Conservation (phyloP, 495 filamentous ascomycete genomes). For the Neurospora sp. region DNA sequence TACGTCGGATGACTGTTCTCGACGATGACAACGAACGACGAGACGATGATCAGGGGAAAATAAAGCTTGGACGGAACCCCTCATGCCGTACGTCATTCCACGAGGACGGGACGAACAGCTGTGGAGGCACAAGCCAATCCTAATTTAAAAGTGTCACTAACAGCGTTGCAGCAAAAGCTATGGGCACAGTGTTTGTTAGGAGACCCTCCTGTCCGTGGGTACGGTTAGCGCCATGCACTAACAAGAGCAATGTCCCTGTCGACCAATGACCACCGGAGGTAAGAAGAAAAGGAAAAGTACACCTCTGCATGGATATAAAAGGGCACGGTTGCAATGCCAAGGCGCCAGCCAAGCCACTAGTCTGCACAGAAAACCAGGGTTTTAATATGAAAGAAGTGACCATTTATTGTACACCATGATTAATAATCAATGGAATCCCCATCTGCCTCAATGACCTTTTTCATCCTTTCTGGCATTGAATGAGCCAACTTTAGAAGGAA, state of each 20-base stretch:
- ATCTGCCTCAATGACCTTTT: no score
- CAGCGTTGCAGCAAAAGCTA: not conserved
- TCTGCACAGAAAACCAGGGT: no score
- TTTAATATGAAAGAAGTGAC: no score
- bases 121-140: not conserved
- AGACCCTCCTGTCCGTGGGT: not conserved
- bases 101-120: not conserved
- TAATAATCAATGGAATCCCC: no score
- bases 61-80: not conserved
- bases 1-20: not conserved
- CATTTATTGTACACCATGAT: no score
- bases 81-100: not conserved
- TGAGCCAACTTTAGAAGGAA: no score
- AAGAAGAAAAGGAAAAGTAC: not conserved
- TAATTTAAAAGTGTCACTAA: not conserved
- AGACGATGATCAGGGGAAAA: not conserved
- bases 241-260: not conserved
- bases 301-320: no score
- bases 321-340: no score
- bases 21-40: not conserved
- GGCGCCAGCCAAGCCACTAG: no score
- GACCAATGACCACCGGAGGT: not conserved
- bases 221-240: not conserved
- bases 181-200: not conserved
- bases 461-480: no score